Evolutionary conservation across 73 alveolate species (phyloP).

Genomic region (Stentor roeselii): DNA sequence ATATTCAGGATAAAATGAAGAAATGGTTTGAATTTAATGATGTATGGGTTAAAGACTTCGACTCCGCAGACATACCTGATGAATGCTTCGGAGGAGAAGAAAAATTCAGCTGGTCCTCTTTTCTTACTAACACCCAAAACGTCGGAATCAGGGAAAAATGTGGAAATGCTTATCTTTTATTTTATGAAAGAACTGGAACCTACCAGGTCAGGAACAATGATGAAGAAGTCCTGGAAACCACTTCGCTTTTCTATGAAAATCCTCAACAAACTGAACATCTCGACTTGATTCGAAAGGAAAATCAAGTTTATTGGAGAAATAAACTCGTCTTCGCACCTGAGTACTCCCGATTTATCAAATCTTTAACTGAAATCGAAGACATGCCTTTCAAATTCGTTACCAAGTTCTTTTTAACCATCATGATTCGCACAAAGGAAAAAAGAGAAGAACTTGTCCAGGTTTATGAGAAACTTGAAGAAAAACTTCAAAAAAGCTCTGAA

Average conservation of each 20-base stretch:
- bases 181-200: conserved; percentile 65
- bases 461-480: background rate
- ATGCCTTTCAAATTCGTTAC: background rate
- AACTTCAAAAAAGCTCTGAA: background rate
- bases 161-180: conserved; percentile 76
- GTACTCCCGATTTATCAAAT: background rate
- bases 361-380: background rate
- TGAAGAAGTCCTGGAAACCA: background rate
- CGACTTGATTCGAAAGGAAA: background rate
- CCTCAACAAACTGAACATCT: background rate
- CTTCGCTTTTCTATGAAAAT: background rate
- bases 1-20: conserved; percentile 45
- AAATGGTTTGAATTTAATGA: conserved; percentile 65
- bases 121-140: background rate
- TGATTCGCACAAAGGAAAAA: conserved; percentile 23
- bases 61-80: conserved; percentile 60
- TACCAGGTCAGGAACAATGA: background rate
- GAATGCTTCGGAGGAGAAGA: conserved; percentile 89
- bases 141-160: conserved; percentile 23
- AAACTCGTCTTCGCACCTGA: background rate
- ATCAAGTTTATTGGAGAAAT: background rate
- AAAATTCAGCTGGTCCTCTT: conserved; percentile 22
- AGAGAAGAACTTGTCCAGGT: background rate
- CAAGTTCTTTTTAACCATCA: background rate
- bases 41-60: conserved; percentile 62